Evolutionary conservation across 306 rosid genomes (phyloP), one percentile per base, ranked within the genome.

Genomic region (Rubus idaeus): DNA sequence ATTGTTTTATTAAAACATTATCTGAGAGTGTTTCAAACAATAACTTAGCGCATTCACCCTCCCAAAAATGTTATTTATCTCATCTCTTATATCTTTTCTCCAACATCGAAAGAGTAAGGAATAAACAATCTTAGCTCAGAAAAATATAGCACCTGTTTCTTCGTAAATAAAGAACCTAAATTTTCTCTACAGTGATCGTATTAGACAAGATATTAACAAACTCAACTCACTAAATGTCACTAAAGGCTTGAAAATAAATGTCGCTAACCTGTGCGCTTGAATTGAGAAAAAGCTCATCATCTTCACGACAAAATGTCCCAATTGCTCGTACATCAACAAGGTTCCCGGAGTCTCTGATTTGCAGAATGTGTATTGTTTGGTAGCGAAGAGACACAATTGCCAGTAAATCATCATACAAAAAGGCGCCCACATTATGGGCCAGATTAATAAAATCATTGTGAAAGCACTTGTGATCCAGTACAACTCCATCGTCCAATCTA

Each of bases 371-470:
- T 77, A 95, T 77, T 23, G 77, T 86, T 85, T 95, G 99, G 84
- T 87, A 89, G 78, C 97, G 99, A 83, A 95, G 91, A 66, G 99
- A 95, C 66, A 92, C 97, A 78, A 95, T 91, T 42, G 99, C 96
- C 86, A 95, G 84, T 62, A 95, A 87, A 86, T 95, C 99, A 81
- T 95, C 99, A 66, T 95, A 91, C 89, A 95, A 88, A 90, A 88
- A 95, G 88, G 89, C 99, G 17, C 97, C 99, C 88, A 84, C 81
- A 78, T 95, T 95, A 83, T 90, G 92, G 53, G 91, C 82, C 83
- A 95, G 86, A 82, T 90, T 89, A 74, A 95, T 90, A 80, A 87
- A 95, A 88, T 95, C 99, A 77, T 92, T 84, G 78, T 83, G 83
- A 84, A 92, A 91, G 78, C 87, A 86, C 85, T 88, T 92, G 87